Evolutionary conservation across 352 stramenopile genomes (phyloP), one percentile per base, ranked within the genome.

Genomic region (Stramenopiles sp.): DNA sequence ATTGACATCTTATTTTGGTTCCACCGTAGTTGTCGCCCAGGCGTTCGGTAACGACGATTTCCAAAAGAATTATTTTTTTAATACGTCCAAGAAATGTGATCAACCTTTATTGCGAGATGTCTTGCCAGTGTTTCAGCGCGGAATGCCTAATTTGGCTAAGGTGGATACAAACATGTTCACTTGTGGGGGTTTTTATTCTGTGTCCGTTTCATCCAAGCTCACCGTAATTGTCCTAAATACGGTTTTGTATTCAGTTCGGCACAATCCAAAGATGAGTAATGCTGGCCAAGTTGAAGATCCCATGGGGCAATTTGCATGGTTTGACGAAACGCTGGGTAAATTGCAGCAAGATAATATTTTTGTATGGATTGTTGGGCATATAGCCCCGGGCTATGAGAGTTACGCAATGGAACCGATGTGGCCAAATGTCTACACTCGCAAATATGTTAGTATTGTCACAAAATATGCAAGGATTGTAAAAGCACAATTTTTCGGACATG

Each of bases 41-140:
- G 27, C 55, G 55, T 71, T 25, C 55, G 55, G 55, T 22, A 71
- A 71, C 27, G 55, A 71, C 55, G 55, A 71, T 71, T 71, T 71
- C 27, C 22, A 71, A 27, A 71, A 71, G 22, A 71, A 71, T 71
- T 71, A 71, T 71, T 71, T 71, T 71, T 71, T 71, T 71, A n/a
- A n/a, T n/a, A n/a, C n/a, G n/a, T 71, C 55, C 55, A 22, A 27
- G 22, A 27, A 27, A 25, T 71, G 55, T 27, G 55, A 71, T 27
- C 55, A 71, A 27, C 55, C 55, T 71, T 27, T 71, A 27, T 25
- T 71, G 55, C 22, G 27, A 27, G 55, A 71, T 27, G 55, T 71
- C 22, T 27, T 27, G 22, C 22, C 22, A 71, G 55, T 71, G 22
- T 27, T 71, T 22, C 22, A 22, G 55, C 22, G 27, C 22, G 55